Base-by-base conservation (phyloP, 2,329 filamentous ascomycete species). In the Raffaelea ambrosiae region DNA sequence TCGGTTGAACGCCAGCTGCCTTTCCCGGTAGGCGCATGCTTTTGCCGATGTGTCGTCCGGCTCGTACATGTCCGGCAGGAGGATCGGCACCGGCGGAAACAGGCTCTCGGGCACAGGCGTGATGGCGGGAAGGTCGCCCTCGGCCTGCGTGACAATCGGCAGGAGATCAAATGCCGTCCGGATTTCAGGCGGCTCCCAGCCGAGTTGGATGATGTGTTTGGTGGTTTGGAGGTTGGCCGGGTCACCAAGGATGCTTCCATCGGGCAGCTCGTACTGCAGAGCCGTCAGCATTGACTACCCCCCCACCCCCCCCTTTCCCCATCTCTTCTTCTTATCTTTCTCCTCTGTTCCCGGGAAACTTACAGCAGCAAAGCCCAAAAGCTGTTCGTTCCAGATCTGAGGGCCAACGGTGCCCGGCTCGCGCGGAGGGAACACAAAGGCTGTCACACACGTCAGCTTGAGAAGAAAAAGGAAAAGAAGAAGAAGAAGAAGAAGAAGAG, bases 311-410 rank as follows among this genome's bases (percentile, higher is more conserved):
- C n/a, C n/a, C n/a, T n/a, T n/a, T n/a, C n/a, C n/a, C n/a, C n/a
- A n/a, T n/a, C n/a, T n/a, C n/a, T n/a, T n/a, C n/a, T n/a, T n/a
- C n/a, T n/a, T n/a, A n/a, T n/a, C n/a, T n/a, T n/a, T n/a, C n/a
- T n/a, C n/a, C n/a, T n/a, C n/a, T n/a, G n/a, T n/a, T n/a, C n/a
- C n/a, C n/a, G n/a, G n/a, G n/a, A 43, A 45, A 48, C 47, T 29
- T 47, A 47, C 49, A 11, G 57, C 58, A 10, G 58, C 59, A 51
- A 60, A 61, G 23, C 54, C 47, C 3, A 60, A 46, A 0, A 61
- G 43, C 44, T 60, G 57, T n/a, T 54, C 43, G 31, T 59, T 61
- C 56, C 55, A 58, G 22, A 61, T 52, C 55, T 59, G 55, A 3
- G 58, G 56, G 5, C 57, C 58, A 16, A 46, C 40, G 22, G 51